phyloP scores from a whole-genome alignment of 2,329 filamentous ascomycete species.

The Knoxdaviesia proteae region DNA sequence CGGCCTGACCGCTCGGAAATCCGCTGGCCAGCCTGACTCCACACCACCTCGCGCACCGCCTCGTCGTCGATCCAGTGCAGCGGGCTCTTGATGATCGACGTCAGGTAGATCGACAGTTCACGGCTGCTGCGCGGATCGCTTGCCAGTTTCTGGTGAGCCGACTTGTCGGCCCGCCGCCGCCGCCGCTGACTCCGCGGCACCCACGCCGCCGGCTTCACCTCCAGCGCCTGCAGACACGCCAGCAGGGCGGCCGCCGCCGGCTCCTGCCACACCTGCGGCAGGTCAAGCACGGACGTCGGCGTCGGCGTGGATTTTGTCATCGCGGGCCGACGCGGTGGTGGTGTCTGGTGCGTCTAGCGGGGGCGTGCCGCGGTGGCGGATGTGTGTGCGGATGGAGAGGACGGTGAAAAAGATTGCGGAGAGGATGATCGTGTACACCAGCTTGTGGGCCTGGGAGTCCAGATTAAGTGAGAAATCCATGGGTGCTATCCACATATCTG shows the following conservation, averaged over 20 bases:
- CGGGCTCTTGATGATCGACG: slow-evolving; percentile 43
- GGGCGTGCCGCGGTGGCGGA: not conserved
- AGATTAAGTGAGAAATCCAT: no score
- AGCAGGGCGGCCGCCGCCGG: slow-evolving; percentile 46
- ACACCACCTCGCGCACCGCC: slow-evolving; percentile 44
- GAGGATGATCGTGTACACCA: no score
- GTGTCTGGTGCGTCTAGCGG: not conserved
- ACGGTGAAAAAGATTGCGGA: no score
- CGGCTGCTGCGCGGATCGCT: slow-evolving; percentile 18
- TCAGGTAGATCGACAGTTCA: slow-evolving; percentile 44
- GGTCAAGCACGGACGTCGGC: slow-evolving; percentile 21
- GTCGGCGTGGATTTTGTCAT: no score
- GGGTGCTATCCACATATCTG: no score
- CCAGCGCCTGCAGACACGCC: slow-evolving; percentile 42
- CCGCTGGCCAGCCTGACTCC: slow-evolving; percentile 59
- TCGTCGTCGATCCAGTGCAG: slow-evolving; percentile 50
- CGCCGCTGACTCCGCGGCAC: slow-evolving; percentile 21
- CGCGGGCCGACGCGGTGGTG: no score
- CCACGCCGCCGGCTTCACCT: slow-evolving; percentile 49
- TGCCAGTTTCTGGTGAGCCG: slow-evolving; percentile 15
- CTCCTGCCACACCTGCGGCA: slow-evolving; percentile 66
- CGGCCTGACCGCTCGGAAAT: slow-evolving; percentile 75
- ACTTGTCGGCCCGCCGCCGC: slow-evolving; percentile 18
- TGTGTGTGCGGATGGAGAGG: not conserved
- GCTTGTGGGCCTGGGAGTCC: no score